phyloP scores from a whole-genome alignment of 1,284 basidiomycete genomes.

The Boletus smithii region DNA sequence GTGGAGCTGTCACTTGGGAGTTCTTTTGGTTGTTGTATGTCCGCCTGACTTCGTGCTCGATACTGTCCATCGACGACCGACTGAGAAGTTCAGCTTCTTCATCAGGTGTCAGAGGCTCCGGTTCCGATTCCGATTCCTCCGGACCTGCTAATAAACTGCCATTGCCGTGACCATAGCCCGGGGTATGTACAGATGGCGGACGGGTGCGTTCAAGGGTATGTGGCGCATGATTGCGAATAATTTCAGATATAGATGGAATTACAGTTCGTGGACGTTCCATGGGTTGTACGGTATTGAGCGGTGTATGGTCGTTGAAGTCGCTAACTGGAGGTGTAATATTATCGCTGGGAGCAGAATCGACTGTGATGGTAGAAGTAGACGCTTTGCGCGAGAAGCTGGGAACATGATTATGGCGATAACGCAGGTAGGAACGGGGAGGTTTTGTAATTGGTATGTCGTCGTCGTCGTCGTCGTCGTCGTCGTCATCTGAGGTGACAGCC shows the following conservation, averaged over 20 bases:
- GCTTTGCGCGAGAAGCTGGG: conserved; percentile 37
- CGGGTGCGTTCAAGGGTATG: conserved; percentile 46
- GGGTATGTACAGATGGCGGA: conserved; percentile 42
- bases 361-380: conserved; percentile 43
- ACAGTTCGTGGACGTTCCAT: conserved; percentile 36
- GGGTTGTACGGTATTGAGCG: conserved; percentile 19
- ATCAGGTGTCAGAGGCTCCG: conserved; percentile 44
- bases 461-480: conserved; percentile 40
- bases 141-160: conserved; percentile 41
- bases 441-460: conserved; percentile 26
- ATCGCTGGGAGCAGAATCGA: conserved; percentile 23
- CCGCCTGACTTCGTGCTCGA: conserved; percentile 72
- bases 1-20: conserved; percentile 38
- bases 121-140: conserved; percentile 49
- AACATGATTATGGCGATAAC: conserved; percentile 37
- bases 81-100: conserved; percentile 64
- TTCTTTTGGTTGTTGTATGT: conserved; percentile 60
- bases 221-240: conserved; percentile 72
- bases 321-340: conserved; percentile 11
- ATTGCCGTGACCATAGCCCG: conserved; percentile 48
- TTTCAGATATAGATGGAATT: conserved; percentile 78
- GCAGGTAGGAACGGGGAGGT: conserved; percentile 35
- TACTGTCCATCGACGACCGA: conserved; percentile 78
- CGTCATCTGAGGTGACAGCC: conserved; percentile 34
- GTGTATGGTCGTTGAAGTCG: conserved; percentile 19